phyloP scores from a whole-genome alignment of 176 grass and related monocot species.

The Bothriochloa decipiens region DNA sequence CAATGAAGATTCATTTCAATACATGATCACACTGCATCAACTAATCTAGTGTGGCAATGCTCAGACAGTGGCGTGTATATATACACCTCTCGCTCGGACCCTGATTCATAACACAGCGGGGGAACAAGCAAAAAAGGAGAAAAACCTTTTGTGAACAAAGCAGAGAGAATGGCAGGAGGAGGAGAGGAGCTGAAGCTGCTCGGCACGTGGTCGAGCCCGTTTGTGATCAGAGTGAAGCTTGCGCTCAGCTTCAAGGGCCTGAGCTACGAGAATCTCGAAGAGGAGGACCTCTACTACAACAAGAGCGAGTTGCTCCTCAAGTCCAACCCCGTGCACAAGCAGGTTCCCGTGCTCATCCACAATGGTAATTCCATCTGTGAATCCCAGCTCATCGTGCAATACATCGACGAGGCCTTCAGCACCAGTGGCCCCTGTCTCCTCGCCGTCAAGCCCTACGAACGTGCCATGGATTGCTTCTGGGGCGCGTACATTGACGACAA shows the following conservation, averaged over 20 bases:
- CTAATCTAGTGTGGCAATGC: neutral
- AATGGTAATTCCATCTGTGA: conserved; percentile 40
- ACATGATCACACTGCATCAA: neutral
- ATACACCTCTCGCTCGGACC: neutral
- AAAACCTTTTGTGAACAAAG: neutral
- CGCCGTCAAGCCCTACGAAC: conserved; percentile 39
- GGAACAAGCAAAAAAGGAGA: neutral
- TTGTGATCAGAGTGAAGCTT: conserved; percentile 30
- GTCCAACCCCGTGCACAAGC: conserved; percentile 60
- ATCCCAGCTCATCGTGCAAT: conserved; percentile 54
- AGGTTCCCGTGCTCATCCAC: conserved; percentile 60
- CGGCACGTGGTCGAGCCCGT: too few species aligned
- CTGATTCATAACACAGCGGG: neutral
- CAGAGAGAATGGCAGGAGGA: conserved; percentile 2
- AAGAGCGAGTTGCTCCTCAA: conserved; percentile 61
- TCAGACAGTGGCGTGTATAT: neutral
- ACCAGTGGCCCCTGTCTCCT: neutral
- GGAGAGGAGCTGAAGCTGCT: neutral
- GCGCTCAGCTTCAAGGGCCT: conserved; percentile 41
- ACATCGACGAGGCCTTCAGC: conserved; percentile 50
- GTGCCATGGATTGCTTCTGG: conserved; percentile 61
- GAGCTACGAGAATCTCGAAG: conserved; percentile 26
- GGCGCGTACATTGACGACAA: conserved; percentile 55
- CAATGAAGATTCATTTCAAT: neutral
- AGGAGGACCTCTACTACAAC: conserved; percentile 8